These are phyloP conservation scores for Euphorbia pulcherrima DNA, from an alignment of 345 rosid genomes.

Conservation along the genomic window DNA sequence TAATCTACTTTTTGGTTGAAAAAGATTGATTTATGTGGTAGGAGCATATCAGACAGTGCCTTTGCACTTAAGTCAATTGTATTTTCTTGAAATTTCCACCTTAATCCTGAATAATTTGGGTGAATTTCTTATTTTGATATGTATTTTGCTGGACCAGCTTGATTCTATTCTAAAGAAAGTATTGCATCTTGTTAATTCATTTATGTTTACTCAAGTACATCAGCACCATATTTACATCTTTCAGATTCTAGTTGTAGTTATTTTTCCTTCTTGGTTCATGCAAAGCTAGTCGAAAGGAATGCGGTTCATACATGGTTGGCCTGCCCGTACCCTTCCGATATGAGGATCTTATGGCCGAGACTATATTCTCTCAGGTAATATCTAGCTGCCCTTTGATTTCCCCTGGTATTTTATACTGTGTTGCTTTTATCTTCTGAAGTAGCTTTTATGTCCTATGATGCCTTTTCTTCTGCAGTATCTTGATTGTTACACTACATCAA, in stretches of 20 bases:
- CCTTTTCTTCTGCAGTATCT: conserved; percentile 1
- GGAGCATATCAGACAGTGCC: neutral
- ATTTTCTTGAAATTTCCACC: neutral
- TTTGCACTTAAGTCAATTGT: neutral
- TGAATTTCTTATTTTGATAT: neutral
- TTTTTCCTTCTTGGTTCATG: conserved; percentile 55
- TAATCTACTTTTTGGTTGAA: neutral
- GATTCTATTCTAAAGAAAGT: neutral
- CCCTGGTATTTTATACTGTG: neutral
- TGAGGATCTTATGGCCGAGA: conserved; percentile 98
- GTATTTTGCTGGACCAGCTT: conserved; percentile 1
- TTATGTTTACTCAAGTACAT: neutral
- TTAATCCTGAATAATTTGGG: neutral
- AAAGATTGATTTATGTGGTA: neutral
- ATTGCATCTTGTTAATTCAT: neutral
- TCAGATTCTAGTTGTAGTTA: conserved; percentile 21
- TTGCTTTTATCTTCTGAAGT: neutral
- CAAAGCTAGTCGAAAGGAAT: conserved; percentile 99
- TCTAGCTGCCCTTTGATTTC: conserved; percentile 12
- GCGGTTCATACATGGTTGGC: conserved; percentile 88
- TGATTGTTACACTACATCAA: neutral
- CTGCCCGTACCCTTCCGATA: conserved; percentile 95
- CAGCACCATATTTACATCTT: neutral
- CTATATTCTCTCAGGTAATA: conserved; percentile 89
- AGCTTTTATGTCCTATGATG: neutral